Conservation (phyloP, 2,329 filamentous ascomycete genomes). For the Epichloe sp. region DNA sequence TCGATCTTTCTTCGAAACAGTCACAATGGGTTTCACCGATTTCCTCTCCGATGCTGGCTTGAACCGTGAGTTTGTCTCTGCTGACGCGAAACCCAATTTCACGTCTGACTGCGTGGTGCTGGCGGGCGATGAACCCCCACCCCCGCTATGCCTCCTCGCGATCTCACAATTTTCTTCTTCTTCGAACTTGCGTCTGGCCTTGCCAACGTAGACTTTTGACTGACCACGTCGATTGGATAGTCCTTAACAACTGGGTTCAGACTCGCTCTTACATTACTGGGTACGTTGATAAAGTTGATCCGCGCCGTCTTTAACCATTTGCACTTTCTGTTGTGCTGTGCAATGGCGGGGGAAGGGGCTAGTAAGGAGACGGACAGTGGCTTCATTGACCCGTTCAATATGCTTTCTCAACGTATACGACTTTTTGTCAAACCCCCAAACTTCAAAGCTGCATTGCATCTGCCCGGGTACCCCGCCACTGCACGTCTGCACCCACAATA, state of each 20-base stretch:
- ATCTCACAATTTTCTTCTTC: background rate
- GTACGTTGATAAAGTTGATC: constrained; percentile 35
- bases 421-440: background rate
- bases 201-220: background rate
- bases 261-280: constrained; percentile 69
- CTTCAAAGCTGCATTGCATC: background rate
- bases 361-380: background rate
- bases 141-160: background rate
- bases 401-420: background rate
- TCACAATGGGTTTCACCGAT: constrained; percentile 54
- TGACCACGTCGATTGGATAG: constrained; percentile 20
- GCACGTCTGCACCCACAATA: background rate
- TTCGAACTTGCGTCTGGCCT: background rate
- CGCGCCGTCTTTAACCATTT: background rate
- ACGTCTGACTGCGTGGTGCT: background rate
- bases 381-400: background rate
- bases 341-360: background rate
- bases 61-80: constrained; percentile 12
- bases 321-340: background rate
- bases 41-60: constrained; percentile 50
- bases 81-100: background rate
- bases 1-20: background rate
- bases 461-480: background rate
- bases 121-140: background rate
- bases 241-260: constrained; percentile 55